phyloP scores from a whole-genome alignment of 1,284 basidiomycete genomes.

The Pseudomicrostroma phylloplanum region DNA sequence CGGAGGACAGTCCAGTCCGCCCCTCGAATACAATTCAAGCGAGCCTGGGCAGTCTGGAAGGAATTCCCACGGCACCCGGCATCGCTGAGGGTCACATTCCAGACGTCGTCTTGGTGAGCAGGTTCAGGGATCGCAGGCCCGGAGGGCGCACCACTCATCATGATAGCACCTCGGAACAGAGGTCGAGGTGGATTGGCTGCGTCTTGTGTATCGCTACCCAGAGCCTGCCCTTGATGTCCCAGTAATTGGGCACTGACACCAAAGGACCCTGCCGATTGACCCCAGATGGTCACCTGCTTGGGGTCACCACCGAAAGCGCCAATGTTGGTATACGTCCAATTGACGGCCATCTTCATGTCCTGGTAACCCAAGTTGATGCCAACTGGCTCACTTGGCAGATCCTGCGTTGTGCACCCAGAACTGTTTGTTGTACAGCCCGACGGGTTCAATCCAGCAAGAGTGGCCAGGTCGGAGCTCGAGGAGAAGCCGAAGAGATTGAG shows the following conservation, averaged over 20 bases:
- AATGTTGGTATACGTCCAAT: constrained; percentile 12
- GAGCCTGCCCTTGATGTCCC: neutral
- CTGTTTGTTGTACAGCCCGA: neutral
- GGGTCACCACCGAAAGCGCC: constrained; percentile 17
- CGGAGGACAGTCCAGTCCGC: neutral
- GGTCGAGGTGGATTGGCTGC: neutral
- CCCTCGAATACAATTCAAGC: neutral
- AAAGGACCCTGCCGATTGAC: constrained; percentile 17
- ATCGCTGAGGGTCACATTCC: constrained; percentile 3
- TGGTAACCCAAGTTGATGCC: constrained; percentile 13
- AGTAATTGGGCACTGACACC: constrained; percentile 13
- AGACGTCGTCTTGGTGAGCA: neutral
- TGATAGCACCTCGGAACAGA: constrained; percentile 12
- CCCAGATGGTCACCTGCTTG: constrained; percentile 14
- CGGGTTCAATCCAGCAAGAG: neutral
- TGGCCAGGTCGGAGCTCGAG: constrained; percentile 14
- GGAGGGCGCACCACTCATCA: constrained; percentile 13
- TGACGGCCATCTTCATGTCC: constrained; percentile 11
- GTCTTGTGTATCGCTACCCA: neutral
- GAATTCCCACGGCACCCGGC: neutral
- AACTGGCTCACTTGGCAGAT: constrained; percentile 3
- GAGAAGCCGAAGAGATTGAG: constrained; percentile 34
- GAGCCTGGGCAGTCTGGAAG: neutral
- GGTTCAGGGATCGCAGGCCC: neutral
- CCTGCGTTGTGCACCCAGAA: neutral